These are phyloP conservation scores for Termitomyces sp. DNA, from an alignment of 768 basidiomycete species.

Conservation along the genomic window DNA sequence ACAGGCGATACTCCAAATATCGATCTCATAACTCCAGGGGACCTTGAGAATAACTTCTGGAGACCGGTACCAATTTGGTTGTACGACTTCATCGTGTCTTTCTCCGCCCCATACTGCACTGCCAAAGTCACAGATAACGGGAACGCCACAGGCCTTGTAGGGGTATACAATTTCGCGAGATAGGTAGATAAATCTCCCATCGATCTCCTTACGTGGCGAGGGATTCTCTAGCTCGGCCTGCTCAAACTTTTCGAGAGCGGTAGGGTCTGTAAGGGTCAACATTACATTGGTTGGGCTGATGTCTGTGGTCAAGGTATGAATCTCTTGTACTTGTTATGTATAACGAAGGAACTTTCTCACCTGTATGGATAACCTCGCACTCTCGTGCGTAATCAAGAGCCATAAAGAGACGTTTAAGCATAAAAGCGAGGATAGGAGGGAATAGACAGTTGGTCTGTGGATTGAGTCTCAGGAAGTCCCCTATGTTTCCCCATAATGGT, in stretches of 20 bases:
- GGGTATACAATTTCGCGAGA: constrained; percentile 8
- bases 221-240: constrained; percentile 12
- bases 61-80: constrained; percentile 18
- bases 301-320: not conserved
- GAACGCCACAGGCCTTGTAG: not conserved
- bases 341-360: not conserved
- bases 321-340: not conserved
- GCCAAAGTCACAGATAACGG: constrained; percentile 24
- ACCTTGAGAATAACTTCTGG: constrained; percentile 28
- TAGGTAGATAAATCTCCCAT: constrained; percentile 14
- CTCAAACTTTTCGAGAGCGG: constrained; percentile 6
- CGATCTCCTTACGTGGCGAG: constrained; percentile 14
- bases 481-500: not conserved
- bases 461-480: not conserved
- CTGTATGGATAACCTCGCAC: not conserved
- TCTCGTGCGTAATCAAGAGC: not conserved
- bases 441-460: not conserved
- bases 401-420: not conserved
- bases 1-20: constrained; percentile 30
- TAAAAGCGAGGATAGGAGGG: not conserved
- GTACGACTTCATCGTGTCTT: constrained; percentile 14
- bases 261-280: not conserved
- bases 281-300: not conserved
- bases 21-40: constrained; percentile 24
- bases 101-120: constrained; percentile 13